Base-by-base conservation (phyloP, 208 protist species). In the Acanthamoeba healyi region DNA sequence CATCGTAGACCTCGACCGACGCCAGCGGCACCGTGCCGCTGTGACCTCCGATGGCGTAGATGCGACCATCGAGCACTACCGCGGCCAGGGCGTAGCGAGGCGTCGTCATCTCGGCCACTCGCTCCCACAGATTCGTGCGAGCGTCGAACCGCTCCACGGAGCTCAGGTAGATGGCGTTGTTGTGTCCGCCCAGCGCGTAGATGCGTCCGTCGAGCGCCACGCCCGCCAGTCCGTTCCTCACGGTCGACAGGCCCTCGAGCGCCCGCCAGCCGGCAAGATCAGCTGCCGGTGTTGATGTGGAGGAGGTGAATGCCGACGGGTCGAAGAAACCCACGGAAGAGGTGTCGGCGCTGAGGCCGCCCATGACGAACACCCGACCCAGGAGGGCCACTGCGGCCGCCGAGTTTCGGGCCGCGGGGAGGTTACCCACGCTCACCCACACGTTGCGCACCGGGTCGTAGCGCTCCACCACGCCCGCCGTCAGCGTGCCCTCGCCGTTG, bases 101-200 rank as follows among this genome's bases (percentile, higher is more conserved):
- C 70, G 70, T 79, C 36, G 34, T 79, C 70, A 79, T 40, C 40
- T 40, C 32, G 70, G 70, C 70, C 24, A 79, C 70, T 0, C 70
- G 70, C 40, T 79, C 70, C 70, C 70, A 79, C 36, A 49, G 32
- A 22, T 46, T 46, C 0, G 38, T 46, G 38, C 40, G 22, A 4
- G 32, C 70, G 40, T 79, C 40, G 70, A 49, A 79, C 34, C 70
- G 32, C 19, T 79, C 70, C 0, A 79, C 70, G 70, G 70, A 79
- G 70, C 70, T 79, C 36, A 79, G 40, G 40, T 79, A 79, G 70
- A 79, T 79, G 36, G 70, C 70, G 70, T 79, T 79, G 40, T 79
- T 79, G 70, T 79, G 70, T 7, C 70, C 70, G 36, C 70, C 70
- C 19, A 79, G 34, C 26, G 70, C 70, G 24, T 79, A 79, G 70